Conservation (phyloP, 306 rosid genomes). For the Mimosa pudica region DNA sequence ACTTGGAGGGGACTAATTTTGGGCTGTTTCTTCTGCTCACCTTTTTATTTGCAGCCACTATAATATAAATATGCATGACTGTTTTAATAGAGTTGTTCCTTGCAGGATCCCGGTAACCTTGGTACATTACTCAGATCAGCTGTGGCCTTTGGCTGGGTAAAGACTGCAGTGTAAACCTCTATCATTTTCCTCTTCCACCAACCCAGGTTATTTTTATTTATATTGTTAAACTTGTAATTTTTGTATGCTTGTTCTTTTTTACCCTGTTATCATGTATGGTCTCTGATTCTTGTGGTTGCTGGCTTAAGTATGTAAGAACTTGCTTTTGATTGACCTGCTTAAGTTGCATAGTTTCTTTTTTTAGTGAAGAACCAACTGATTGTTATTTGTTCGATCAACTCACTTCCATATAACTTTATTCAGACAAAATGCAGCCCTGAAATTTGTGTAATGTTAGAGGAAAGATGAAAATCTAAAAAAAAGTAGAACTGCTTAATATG, state of each 20-base stretch:
- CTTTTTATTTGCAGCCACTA: conserved; percentile 7
- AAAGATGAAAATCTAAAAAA: background rate
- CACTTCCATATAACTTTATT: conserved; percentile 19
- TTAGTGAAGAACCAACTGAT: conserved; percentile 19
- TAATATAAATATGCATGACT: conserved; percentile 27
- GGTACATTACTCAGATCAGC: conserved; percentile 91
- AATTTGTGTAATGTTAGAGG: background rate
- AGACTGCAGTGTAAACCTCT: conserved; percentile 30
- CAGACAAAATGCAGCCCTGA: background rate
- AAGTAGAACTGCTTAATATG: background rate
- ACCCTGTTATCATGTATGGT: conserved; percentile 12
- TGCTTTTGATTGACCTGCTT: background rate
- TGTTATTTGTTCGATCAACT: conserved; percentile 16
- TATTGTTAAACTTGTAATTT: background rate
- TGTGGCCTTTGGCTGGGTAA: conserved; percentile 89
- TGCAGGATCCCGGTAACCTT: conserved; percentile 96
- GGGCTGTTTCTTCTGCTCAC: conserved; percentile 9
- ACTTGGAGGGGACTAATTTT: background rate
- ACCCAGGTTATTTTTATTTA: conserved; percentile 13
- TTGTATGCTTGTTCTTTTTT: conserved; percentile 1
- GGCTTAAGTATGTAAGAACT: background rate
- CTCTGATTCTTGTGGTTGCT: background rate
- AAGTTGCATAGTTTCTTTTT: background rate
- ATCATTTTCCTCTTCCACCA: conserved; percentile 19
- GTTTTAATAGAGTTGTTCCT: conserved; percentile 32